phyloP scores from a whole-genome alignment of 257 asterid species.

The Gardenia jasminoides region DNA sequence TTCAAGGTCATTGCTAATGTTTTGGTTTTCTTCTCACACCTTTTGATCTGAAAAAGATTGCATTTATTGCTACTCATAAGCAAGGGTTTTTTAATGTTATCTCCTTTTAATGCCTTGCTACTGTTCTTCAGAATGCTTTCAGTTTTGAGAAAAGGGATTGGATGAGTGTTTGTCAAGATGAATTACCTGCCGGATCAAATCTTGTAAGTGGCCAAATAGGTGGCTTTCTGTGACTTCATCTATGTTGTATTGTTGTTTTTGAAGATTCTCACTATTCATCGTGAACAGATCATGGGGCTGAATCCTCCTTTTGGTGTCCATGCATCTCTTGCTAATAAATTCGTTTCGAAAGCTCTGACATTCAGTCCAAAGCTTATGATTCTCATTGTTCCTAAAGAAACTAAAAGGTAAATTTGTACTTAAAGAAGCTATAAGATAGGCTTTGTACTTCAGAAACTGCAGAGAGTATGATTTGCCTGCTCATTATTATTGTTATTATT shows the following conservation, averaged over 20 bases:
- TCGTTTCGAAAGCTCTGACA: constrained; percentile 58
- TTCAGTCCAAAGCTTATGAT: constrained; percentile 75
- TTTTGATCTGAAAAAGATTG: neutral
- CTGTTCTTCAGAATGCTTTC: constrained; percentile 52
- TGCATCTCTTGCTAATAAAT: constrained; percentile 51
- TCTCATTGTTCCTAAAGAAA: constrained; percentile 67
- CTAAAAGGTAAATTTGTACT: constrained; percentile 40
- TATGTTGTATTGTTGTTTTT: constrained; percentile 9
- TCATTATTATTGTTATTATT: neutral
- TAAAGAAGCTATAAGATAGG: no score
- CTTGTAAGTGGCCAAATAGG: constrained; percentile 39
- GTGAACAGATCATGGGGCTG: constrained; percentile 67
- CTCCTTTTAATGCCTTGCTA: neutral
- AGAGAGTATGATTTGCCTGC: constrained; percentile 1
- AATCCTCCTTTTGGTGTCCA: constrained; percentile 72
- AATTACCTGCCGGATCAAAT: constrained; percentile 61
- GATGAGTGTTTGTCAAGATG: constrained; percentile 54
- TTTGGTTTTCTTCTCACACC: neutral
- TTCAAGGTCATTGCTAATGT: neutral
- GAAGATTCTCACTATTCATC: neutral
- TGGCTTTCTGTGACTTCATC: neutral
- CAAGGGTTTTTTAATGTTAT: neutral
- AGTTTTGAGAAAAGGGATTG: constrained; percentile 67
- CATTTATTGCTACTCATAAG: neutral
- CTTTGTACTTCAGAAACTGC: constrained; percentile 2